phyloP scores from a whole-genome alignment of 371 early-diverging fungal species.

The Dichotomocladium elegans region DNA sequence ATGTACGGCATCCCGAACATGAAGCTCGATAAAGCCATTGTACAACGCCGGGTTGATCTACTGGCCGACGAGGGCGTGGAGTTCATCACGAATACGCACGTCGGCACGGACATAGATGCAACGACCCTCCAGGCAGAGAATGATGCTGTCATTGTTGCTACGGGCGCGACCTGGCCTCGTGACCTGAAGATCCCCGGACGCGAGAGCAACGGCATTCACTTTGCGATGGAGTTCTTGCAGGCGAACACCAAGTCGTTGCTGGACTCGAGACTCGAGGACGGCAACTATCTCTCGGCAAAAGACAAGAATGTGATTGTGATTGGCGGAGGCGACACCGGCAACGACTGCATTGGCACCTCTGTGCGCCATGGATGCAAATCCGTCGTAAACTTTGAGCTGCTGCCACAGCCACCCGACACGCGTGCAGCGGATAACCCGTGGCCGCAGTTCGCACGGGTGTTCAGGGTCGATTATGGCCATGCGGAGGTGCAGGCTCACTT shows the following conservation, averaged over 20 bases:
- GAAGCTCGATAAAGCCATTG: slow-evolving; percentile 95
- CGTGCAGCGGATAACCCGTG: slow-evolving; percentile 93
- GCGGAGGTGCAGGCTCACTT: slow-evolving; percentile 82
- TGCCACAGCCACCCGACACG: slow-evolving; percentile 83
- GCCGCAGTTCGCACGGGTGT: slow-evolving; percentile 93
- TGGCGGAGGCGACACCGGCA: slow-evolving; percentile 98
- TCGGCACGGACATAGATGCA: slow-evolving; percentile 82
- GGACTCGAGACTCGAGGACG: slow-evolving; percentile 71
- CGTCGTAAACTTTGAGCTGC: slow-evolving; percentile 93
- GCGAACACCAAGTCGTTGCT: slow-evolving; percentile 84
- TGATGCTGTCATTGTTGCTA: slow-evolving; percentile 87
- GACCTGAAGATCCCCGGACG: slow-evolving; percentile 89
- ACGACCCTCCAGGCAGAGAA: slow-evolving; percentile 55
- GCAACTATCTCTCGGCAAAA: slow-evolving; percentile 78
- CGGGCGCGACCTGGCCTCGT: slow-evolving; percentile 96
- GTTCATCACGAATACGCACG: slow-evolving; percentile 81
- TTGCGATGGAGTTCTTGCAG: slow-evolving; percentile 96
- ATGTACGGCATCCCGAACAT: slow-evolving; percentile 99
- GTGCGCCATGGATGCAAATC: slow-evolving; percentile 89
- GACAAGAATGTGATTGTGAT: slow-evolving; percentile 94
- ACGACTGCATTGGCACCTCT: slow-evolving; percentile 94
- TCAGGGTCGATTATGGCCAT: slow-evolving; percentile 96
- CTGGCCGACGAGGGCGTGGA: slow-evolving; percentile 88
- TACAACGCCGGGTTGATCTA: slow-evolving; percentile 90
- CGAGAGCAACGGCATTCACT: slow-evolving; percentile 86